Evolutionary conservation across 176 grass and related monocot genomes (phyloP).

Genomic region (Neostapfia colusana): DNA sequence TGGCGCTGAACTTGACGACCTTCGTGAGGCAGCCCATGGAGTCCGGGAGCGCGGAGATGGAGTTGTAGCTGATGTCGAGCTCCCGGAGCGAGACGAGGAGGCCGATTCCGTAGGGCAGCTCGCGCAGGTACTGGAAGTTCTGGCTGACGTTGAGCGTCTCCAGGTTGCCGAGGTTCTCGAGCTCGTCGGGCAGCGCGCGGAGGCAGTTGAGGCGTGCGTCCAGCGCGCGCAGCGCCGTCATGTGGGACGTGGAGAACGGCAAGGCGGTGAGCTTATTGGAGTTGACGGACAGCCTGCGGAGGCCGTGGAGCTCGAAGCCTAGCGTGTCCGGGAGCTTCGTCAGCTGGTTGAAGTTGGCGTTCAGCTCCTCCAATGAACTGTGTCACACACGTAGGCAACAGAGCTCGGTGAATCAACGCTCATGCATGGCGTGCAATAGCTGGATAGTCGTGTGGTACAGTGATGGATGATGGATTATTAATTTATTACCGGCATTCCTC

Average conservation of each 20-base stretch:
- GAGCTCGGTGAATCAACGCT: background rate
- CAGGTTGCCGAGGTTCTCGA: conserved; percentile 69
- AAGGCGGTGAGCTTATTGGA: conserved; percentile 80
- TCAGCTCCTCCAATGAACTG: conserved; percentile 81
- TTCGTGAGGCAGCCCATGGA: conserved; percentile 90
- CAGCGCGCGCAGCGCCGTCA: conserved; percentile 61
- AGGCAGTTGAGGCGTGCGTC: conserved; percentile 95
- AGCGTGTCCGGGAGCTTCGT: conserved; percentile 80
- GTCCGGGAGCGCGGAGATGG: conserved; percentile 66
- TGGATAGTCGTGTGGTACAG: background rate
- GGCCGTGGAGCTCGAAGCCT: conserved; percentile 80
- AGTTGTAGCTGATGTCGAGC: conserved; percentile 94
- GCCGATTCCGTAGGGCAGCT: conserved; percentile 77
- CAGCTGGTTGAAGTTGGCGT: conserved; percentile 97
- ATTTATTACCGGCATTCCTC: conserved; percentile 76
- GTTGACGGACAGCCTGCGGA: conserved; percentile 75
- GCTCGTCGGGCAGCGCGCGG: conserved; percentile 58
- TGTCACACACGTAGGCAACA: background rate
- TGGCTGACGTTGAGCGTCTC: conserved; percentile 92
- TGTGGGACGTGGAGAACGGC: conserved; percentile 78
- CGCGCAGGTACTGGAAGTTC: conserved; percentile 76
- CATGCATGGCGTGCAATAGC: background rate
- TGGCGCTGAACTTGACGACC: conserved; percentile 61
- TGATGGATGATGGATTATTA: background rate
- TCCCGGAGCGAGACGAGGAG: conserved; percentile 74